Percentiles rank a stretch among this genome's conserved stretches.
Conservation (phyloP, 2,329 filamentous ascomycete genomes). For the Trichoderma pleuroti region DNA sequence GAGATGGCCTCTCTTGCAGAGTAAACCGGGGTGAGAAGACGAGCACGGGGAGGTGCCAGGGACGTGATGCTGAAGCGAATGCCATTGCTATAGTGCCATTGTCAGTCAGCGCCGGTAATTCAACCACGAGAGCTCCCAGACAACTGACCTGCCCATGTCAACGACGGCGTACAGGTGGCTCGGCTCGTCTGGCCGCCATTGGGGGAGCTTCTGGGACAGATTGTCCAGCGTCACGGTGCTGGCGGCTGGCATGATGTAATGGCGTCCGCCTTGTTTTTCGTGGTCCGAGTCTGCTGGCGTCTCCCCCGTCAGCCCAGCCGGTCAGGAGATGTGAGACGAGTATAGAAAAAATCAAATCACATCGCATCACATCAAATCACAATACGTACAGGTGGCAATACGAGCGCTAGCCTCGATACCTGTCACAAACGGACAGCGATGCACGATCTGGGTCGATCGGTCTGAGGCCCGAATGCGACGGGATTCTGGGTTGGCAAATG, state of each 20-base stretch:
- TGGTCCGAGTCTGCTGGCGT: not conserved
- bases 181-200: conserved; percentile 44
- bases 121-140: not conserved
- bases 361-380: not conserved
- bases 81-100: conserved; percentile 65
- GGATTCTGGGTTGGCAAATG: not conserved
- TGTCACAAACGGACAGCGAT: conserved; percentile 6
- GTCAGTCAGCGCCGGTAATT: conserved; percentile 3
- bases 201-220: conserved; percentile 45
- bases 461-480: conserved; percentile 12
- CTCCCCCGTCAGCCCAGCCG: not conserved
- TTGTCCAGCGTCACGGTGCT: conserved; percentile 52
- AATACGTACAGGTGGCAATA: not conserved
- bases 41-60: conserved; percentile 65
- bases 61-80: conserved; percentile 89
- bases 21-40: conserved; percentile 74
- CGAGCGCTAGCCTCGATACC: conserved; percentile 1
- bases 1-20: conserved; percentile 77
- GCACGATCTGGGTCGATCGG: conserved; percentile 14
- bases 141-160: conserved; percentile 55
- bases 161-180: conserved; percentile 55
- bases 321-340: not conserved
- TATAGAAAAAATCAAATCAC: not conserved
- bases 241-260: conserved; percentile 31
- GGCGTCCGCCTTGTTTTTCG: conserved; percentile 1